Conservation (phyloP, 2,329 filamentous ascomycete species). For the Dactylella cylindrospora region DNA sequence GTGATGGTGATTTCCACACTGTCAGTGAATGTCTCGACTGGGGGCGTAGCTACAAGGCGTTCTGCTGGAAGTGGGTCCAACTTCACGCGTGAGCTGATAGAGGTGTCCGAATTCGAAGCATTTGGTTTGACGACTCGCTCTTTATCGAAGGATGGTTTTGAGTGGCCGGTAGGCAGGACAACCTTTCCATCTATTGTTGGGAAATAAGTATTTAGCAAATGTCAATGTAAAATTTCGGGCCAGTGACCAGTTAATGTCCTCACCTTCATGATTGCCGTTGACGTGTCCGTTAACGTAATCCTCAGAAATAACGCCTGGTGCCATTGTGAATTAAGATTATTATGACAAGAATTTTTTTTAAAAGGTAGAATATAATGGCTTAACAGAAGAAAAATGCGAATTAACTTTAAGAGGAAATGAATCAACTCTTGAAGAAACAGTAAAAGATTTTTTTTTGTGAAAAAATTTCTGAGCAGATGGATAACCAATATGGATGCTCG, state of each 20-base stretch:
- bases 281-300: constrained; percentile 6
- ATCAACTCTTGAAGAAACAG: neutral
- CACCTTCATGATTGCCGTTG: constrained; percentile 3
- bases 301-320: constrained; percentile 12
- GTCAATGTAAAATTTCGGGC: too few species aligned
- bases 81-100: neutral
- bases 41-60: neutral
- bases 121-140: constrained; percentile 5
- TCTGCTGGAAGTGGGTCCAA: too few species aligned
- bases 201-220: too few species aligned
- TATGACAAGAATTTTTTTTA: neutral
- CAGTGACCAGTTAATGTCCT: too few species aligned
- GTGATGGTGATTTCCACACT: constrained; percentile 17
- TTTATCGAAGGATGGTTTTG: constrained; percentile 11
- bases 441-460: too few species aligned
- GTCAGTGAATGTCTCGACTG: neutral
- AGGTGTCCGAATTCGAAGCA: neutral
- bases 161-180: constrained; percentile 17
- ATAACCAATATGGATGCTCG: neutral
- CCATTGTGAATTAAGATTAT: constrained; percentile 18
- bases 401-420: neutral
- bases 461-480: too few species aligned
- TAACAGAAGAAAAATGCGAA: neutral
- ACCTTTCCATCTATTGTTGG: constrained; percentile 13
- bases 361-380: neutral